Percentiles rank a stretch among this genome's conserved stretches.
Evolutionary conservation across 2,329 filamentous ascomycete species (phyloP).

Genomic region (Xylariaceae sp.): DNA sequence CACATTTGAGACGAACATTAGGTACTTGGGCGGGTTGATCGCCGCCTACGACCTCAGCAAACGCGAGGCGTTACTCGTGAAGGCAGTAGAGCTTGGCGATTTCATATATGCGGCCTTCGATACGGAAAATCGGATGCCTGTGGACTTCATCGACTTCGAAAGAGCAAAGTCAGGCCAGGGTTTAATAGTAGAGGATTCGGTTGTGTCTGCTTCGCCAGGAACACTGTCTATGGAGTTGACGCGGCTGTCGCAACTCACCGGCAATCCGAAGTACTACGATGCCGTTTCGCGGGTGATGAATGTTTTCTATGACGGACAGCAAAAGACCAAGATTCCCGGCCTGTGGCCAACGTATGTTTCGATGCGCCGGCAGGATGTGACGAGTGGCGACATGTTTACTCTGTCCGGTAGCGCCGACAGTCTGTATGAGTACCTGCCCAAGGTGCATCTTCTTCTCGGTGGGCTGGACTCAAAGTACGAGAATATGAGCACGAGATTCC

Average conservation of each 20-base stretch:
- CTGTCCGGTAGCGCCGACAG: constrained; percentile 39
- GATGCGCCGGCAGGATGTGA: constrained; percentile 48
- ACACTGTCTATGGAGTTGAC: constrained; percentile 71
- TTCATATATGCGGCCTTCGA: constrained; percentile 45
- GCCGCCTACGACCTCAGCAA: constrained; percentile 39
- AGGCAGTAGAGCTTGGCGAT: constrained; percentile 44
- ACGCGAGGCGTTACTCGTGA: constrained; percentile 38
- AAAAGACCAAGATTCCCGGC: constrained; percentile 62
- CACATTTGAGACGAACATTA: constrained; percentile 44
- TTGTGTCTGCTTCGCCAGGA: constrained; percentile 49
- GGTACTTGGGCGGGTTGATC: constrained; percentile 42
- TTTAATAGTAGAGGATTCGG: constrained; percentile 33
- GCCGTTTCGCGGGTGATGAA: constrained; percentile 65
- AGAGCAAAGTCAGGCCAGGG: constrained; percentile 37
- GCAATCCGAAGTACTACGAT: constrained; percentile 69
- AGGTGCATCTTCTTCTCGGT: constrained; percentile 63
- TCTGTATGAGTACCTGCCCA: constrained; percentile 55
- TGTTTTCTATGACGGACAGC: constrained; percentile 61
- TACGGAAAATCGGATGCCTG: constrained; percentile 44
- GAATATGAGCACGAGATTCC: constrained; percentile 41
- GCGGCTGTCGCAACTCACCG: constrained; percentile 67
- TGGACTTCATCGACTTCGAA: constrained; percentile 45
- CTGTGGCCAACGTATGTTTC: constrained; percentile 68
- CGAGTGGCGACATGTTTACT: constrained; percentile 33
- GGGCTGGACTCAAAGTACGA: constrained; percentile 45